Percentiles rank a stretch among this genome's conserved stretches.
Evolutionary conservation across 2,329 filamentous ascomycete genomes (phyloP).

Genomic region (Trichoderma sp.): DNA sequence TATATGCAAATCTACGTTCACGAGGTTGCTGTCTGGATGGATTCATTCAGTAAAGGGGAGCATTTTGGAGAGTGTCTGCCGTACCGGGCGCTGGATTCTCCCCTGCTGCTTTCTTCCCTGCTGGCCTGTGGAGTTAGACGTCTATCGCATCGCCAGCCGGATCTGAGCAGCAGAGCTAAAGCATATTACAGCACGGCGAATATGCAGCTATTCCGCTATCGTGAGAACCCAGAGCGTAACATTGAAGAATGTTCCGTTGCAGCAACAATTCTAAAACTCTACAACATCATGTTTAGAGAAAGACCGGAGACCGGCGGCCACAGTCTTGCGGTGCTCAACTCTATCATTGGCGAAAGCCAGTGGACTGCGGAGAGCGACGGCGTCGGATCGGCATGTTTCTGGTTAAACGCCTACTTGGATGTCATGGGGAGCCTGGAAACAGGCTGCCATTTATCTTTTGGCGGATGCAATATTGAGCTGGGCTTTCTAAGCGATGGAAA

Average conservation of each 20-base stretch:
- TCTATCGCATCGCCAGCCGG: slow-evolving; percentile 69
- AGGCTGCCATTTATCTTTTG: slow-evolving; percentile 85
- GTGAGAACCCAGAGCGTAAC: slow-evolving; percentile 84
- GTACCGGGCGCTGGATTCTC: slow-evolving; percentile 76
- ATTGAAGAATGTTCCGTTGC: slow-evolving; percentile 83
- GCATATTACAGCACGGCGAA: slow-evolving; percentile 87
- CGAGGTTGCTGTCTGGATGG: slow-evolving; percentile 92
- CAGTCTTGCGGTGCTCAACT: slow-evolving; percentile 65
- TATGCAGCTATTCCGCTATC: slow-evolving; percentile 69
- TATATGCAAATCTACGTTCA: slow-evolving; percentile 93
- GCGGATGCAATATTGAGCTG: slow-evolving; percentile 88
- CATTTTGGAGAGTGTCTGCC: slow-evolving; percentile 86
- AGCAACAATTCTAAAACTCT: slow-evolving; percentile 86
- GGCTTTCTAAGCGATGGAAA: slow-evolving; percentile 52
- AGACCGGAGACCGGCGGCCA: slow-evolving; percentile 88
- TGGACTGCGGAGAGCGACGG: slow-evolving; percentile 82
- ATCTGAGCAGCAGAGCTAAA: slow-evolving; percentile 74
- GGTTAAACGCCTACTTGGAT: slow-evolving; percentile 90
- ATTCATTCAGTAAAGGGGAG: slow-evolving; percentile 81
- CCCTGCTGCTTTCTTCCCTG: slow-evolving; percentile 87
- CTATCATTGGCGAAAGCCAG: slow-evolving; percentile 80
- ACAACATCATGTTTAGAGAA: slow-evolving; percentile 87
- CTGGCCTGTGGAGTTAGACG: slow-evolving; percentile 87
- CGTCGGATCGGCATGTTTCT: slow-evolving; percentile 86
- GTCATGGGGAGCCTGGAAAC: slow-evolving; percentile 84